Base-by-base conservation (phyloP, 2,329 filamentous ascomycete species). In the Colletotrichum incanum region DNA sequence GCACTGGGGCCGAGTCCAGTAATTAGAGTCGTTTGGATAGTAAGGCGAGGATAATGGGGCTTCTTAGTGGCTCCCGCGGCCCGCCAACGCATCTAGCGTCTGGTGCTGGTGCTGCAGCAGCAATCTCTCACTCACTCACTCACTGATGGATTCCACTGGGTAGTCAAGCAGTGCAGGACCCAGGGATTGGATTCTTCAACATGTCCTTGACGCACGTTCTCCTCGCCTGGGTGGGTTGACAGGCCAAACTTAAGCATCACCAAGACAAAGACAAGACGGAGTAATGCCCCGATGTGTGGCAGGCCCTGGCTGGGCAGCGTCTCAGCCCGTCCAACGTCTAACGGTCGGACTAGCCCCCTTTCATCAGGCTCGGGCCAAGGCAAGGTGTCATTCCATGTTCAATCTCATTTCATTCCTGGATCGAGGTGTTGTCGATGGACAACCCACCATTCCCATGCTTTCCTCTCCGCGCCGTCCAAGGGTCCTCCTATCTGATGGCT, bases 391-490 rank as follows among this genome's bases (percentile, higher is more conserved):
- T 28, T 61, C 18, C 28, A 49, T 3, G 14, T 37, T 37, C 14
- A 50, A 8, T 20, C 26, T 61, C 14, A 23, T 34, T 61, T 34
- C 20, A 61, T 34, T 62, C 34, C 59, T 50, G 45, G 31, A 41
- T 39, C 45, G n/a, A 50, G 31, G 41, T 45, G 39, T 31, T 45
- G 26, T 41, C 20, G 7, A 20, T 12, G 41, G 56, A 18, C 39
- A 59, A 45, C 39, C 56, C 39, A 12, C 56, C 9, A 45, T 59
- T 43, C 39, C 56, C 55, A 43, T 59, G 55, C 58, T 16, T n/a
- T 45, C 28, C 7, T 59, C n/a, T 59, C 37, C 23, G 11, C 39
- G 28, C 37, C n/a, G 16, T 37, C 11, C 23, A 28, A 2, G 12
- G 47, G 47, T 45, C 47, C 47, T 23, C n/a, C 52, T 31, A n/a